A percentile compares a stretch with the other conserved stretches of the same genome.
These are phyloP conservation scores for Arthrobotrys sphaeroides DNA, from an alignment of 2,329 filamentous ascomycete species.

Conservation along the genomic window DNA sequence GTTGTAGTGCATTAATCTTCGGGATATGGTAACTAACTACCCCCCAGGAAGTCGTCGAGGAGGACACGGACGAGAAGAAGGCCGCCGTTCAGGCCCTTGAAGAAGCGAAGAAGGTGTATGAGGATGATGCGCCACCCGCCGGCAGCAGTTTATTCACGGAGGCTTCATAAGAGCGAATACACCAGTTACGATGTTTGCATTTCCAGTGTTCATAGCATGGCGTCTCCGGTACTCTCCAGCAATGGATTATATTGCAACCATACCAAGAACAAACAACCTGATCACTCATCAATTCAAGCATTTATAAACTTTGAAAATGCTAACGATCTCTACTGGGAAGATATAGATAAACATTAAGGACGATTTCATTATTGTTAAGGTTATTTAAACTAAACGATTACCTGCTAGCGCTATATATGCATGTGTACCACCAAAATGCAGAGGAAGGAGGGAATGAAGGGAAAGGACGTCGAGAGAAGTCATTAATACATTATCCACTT, in stretches of 20 bases:
- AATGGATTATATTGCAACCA: constrained; percentile 4
- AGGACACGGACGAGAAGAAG: constrained; percentile 40
- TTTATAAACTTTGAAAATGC: background rate
- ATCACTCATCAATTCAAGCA: background rate
- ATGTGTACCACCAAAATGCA: background rate
- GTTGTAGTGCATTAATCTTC: background rate
- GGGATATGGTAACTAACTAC: background rate
- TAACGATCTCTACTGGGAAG: background rate
- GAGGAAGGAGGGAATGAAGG: background rate
- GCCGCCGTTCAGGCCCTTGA: constrained; percentile 12
- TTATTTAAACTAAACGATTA: background rate
- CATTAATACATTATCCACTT: constrained; percentile 1
- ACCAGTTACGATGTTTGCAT: background rate
- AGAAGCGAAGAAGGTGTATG: constrained; percentile 37
- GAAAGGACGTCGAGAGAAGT: background rate
- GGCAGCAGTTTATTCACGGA: constrained; percentile 35
- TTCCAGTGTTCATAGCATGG: constrained; percentile 19
- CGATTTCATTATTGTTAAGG: constrained; percentile 1
- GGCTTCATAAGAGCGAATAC: constrained; percentile 2
- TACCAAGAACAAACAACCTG: background rate
- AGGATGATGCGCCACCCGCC: constrained; percentile 2
- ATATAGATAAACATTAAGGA: background rate
- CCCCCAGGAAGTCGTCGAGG: constrained; percentile 24
- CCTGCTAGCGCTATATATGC: constrained; percentile 1
- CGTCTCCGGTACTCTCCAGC: background rate